Percentiles rank a stretch among this genome's conserved stretches.
phyloP scores from a whole-genome alignment of 2,329 filamentous ascomycete species.

The Pseudopithomyces chartarum region DNA sequence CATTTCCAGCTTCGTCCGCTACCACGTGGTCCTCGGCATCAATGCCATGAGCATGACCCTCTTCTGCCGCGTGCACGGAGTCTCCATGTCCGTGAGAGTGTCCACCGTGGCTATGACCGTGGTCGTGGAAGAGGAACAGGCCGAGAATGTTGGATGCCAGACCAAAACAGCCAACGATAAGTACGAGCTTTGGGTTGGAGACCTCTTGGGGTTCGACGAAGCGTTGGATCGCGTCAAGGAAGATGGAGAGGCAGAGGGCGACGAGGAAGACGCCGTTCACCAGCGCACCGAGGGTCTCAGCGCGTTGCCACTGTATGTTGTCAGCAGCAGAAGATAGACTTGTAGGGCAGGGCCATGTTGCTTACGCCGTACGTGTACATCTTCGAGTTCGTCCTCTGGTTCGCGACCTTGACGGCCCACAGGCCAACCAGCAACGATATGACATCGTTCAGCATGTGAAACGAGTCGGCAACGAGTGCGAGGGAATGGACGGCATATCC shows the following conservation, averaged over 20 bases:
- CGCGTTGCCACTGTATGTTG: constrained; percentile 79
- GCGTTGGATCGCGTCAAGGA: constrained; percentile 90
- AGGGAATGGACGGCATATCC: constrained; percentile 87
- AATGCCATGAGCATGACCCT: constrained; percentile 56
- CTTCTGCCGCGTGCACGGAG: constrained; percentile 52
- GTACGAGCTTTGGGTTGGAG: constrained; percentile 80
- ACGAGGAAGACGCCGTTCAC: constrained; percentile 98
- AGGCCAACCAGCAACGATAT: constrained; percentile 89
- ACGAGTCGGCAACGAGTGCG: constrained; percentile 93
- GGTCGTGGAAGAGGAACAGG: constrained; percentile 89
- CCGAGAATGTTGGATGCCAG: constrained; percentile 88
- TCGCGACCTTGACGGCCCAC: constrained; percentile 92
- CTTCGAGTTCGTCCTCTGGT: constrained; percentile 78
- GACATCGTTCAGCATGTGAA: constrained; percentile 99
- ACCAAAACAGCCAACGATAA: constrained; percentile 86
- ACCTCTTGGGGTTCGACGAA: constrained; percentile 92
- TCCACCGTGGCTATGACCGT: constrained; percentile 78
- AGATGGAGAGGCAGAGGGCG: constrained; percentile 92
- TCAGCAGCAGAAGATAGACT: constrained; percentile 22
- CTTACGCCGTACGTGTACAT: constrained; percentile 93
- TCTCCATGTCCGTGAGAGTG: constrained; percentile 55
- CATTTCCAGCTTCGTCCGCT: constrained; percentile 63
- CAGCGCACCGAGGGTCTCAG: constrained; percentile 93
- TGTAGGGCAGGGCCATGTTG: constrained; percentile 18
- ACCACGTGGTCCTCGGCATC: constrained; percentile 51